Evolutionary conservation across 2,329 filamentous ascomycete species (phyloP), one percentile per base, ranked within the genome.

Genomic region (Hypoxylon sp.): DNA sequence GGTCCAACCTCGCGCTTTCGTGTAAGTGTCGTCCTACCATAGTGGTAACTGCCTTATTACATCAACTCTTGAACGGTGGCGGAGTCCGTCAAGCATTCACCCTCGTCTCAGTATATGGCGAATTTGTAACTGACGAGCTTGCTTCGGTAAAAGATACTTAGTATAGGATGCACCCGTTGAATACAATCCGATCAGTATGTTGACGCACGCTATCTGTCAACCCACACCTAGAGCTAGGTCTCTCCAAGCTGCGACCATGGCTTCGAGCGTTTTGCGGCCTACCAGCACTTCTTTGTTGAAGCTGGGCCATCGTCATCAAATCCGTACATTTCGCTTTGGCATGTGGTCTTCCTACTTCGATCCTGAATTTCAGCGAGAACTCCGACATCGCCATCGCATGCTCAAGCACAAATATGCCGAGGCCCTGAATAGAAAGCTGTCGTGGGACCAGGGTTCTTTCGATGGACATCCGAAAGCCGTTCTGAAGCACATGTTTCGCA

Each of bases 271-370:
- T 46, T 58, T 75, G 13, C 69, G 66, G n/a, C 66, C 70, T 17
- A 63, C 63, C 5, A 57, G 52, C 29, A 48, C 71, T 26, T 73
- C 75, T 35, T 50, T 75, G 13, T 50, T 73, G 29, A 67, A 64
- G 17, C 44, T 57, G 17, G 72, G 73, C 35, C 76, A 76, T 52
- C 75, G 72, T 17, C 77, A 81, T 47, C 85, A 86, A 68, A 78
- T 73, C 35, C 84, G 87, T 37, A 74, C 74, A 37, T 86, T 87
- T 67, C 84, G 85, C 66, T 83, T 88, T 65, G 83, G 81, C 57
- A 71, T 81, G 17, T 87, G 85, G 83, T 80, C 82, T 6, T 81
- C 79, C 31, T 81, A 80, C 48, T 71, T 81, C 29, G 81, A 85
- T 68, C 75, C 78, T 13, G 79, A 83, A 17, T 77, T 79, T 19